Evolutionary conservation across 116 monocot genomes (phyloP), one percentile per base, ranked within the genome.

Genomic region (Posidonia oceanica): DNA sequence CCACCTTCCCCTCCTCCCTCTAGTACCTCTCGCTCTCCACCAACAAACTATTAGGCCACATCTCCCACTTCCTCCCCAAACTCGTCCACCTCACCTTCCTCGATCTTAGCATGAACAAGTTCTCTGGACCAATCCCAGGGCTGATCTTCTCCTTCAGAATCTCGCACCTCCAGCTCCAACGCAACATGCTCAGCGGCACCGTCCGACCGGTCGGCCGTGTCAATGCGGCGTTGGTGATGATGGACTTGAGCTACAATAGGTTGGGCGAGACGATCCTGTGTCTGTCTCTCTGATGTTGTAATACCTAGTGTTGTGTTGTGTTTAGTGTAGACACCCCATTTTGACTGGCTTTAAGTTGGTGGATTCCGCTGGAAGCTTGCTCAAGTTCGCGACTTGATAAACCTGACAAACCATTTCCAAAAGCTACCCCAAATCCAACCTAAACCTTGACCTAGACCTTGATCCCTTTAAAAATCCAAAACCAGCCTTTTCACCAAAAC

Each of bases 171-270:
- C 73, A 70, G 41, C 73, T 87, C 53, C 80, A 87, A 63, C 48
- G 86, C 12, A 87, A 87, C 70, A n/a, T 23, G 55, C 73, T 87
- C 63, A 5, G 41, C 14, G 83, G 81, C 4, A 41, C 70, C 5
- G 67, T 78, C 38, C 5, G 63, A 2, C 80, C 84, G 51, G 54
- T 54, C 61, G 75, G 20, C 14, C 63, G 55, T 20, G 77, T 84
- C 18, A 8, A 68, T 36, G 52, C 21, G 52, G 38, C 21, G 53
- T 75, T 81, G 51, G 63, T 54, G 66, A 71, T 72, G 56, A 83
- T 86, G 21, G 86, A 86, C 63, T 18, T 86, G 63, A 86, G 86
- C 73, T 76, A 78, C 80, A 86, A 86, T 67, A 36, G 73, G 63
- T 54, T 86, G 57, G 60, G 69, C 0, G 86, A 82, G n/a, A n/a